Evolutionary conservation across 2,329 filamentous ascomycete species (phyloP), one percentile per base, ranked within the genome.

Genomic region (Hymenoscyphus fraxineus): DNA sequence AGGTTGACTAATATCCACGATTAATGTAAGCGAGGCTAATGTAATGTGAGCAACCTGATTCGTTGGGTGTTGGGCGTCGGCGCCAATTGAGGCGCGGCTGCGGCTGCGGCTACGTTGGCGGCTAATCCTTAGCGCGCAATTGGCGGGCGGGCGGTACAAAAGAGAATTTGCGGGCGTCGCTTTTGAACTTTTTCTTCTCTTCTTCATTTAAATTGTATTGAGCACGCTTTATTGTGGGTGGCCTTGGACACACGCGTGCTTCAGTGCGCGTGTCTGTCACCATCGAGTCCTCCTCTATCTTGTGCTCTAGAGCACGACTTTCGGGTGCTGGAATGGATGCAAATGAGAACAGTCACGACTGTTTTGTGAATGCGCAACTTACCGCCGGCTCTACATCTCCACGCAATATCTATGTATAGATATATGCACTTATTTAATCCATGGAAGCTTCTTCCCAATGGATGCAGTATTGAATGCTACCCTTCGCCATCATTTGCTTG

Each of bases 201-300:
- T 77, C 77, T 80, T 75, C 75, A 73, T 69, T 77, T 77, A 79
- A 79, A 74, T 88, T 86, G 88, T 87, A 83, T 74, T 80, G 85
- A 77, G 82, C 85, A 86, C 83, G 83, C 74, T 85, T 86, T 89
- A 88, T 89, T 88, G 86, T 89, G 85, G 86, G 86, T 84, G 81
- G 83, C 81, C 85, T 87, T 83, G 84, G 76, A 79, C 80, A 67
- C 66, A 76, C 76, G 72, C 65, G 73, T 77, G 74, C 77, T 74
- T 74, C 73, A 69, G 71, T 72, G 73, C 73, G 72, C 66, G 64
- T 72, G 76, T 73, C n/a, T 77, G 79, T 77, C 78, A 80, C 79
- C 77, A 77, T 88, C 84, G 82, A 86, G 85, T 85, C 80, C 80
- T 84, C 85, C 86, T 88, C 87, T 89, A 89, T 89, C 85, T 85